Base-by-base conservation (phyloP, 2,329 filamentous ascomycete species). In the Hymenotorrendiella dingleyae region DNA sequence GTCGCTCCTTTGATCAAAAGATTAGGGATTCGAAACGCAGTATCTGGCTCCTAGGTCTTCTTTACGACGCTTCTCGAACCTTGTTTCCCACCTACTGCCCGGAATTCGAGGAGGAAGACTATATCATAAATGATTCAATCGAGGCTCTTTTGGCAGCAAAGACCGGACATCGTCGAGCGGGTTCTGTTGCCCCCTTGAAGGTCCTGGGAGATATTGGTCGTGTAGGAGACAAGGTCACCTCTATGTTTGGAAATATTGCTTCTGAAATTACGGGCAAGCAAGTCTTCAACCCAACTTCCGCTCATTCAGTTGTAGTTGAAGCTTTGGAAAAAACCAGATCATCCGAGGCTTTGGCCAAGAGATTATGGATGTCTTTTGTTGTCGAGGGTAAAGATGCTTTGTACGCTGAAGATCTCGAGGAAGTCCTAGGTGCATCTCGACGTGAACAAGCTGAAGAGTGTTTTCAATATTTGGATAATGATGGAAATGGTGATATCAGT, bases 311-410 rank as follows among this genome's bases (percentile, higher is more conserved):
- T 36, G 88, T 97, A 4, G 73, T 94, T 10, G 81, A 94, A 61
- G 93, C 91, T 7, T 72, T 97, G 23, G 90, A 96, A 64, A 91
- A 88, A 67, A 80, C 78, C 32, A 74, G 76, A 46, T 86, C 88
- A 6, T 87, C 89, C 0, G 90, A 97, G 62, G 93, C 93, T n/a
- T 70, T 97, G 45, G 90, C 87, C n/a, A 84, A 80, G 54, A 84
- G 93, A 58, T 83, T 97, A 49, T 97, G 93, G 93, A 94, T 96
- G 87, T 96, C 90, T 1, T 94, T 96, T 61, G 93, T 95, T 1
- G 80, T 93, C 4, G 91, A 97, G 64, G 89, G 88, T 55, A 82
- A 82, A 45, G 87, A 96, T 29, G 71, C 82, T 0, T 72, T 98
- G 7, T 86, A 77, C 53, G 65, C 76, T 7, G 88, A 95, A 4